phyloP scores from a whole-genome alignment of 768 basidiomycete genomes.

The Asterophora lycoperdoides region DNA sequence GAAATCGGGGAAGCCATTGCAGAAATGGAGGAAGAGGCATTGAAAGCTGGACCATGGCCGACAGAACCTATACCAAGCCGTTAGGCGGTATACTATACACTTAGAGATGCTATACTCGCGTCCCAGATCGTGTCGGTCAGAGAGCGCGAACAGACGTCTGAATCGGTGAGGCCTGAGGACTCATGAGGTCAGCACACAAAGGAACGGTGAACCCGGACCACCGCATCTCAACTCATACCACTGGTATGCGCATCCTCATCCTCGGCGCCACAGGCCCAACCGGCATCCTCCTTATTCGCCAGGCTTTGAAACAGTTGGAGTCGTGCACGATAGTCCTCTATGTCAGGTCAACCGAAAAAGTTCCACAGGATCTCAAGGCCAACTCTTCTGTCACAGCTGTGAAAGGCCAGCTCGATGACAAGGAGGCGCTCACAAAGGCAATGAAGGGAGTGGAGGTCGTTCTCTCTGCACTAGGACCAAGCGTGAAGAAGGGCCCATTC shows the following conservation, averaged over 20 bases:
- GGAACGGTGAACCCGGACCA: not conserved
- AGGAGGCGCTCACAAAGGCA: conserved; percentile 44
- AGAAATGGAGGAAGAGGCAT: conserved; percentile 43
- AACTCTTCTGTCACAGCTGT: conserved; percentile 44
- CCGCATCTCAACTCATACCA: not conserved
- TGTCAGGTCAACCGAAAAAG: conserved; percentile 59
- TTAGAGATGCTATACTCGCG: not conserved
- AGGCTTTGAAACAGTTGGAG: conserved; percentile 41
- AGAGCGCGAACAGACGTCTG: not conserved
- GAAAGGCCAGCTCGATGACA: conserved; percentile 54
- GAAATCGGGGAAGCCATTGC: conserved; percentile 46
- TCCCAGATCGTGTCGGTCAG: not conserved
- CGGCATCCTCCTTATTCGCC: conserved; percentile 54
- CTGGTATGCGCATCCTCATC: conserved; percentile 47
- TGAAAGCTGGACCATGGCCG: conserved; percentile 39
- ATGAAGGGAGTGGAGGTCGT: conserved; percentile 58
- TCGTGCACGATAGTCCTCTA: conserved; percentile 50
- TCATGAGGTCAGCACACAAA: not conserved
- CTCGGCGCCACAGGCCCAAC: conserved; percentile 67
- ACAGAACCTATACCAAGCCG: conserved; percentile 22
- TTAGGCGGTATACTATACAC: not conserved
- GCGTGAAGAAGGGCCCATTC: conserved; percentile 27
- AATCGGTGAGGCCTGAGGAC: not conserved
- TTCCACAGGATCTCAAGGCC: conserved; percentile 46
- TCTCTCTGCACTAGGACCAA: conserved; percentile 63